A percentile compares a stretch with the other conserved stretches of the same genome.
These are phyloP conservation scores for Termitomyces sp. DNA, from an alignment of 768 basidiomycete genomes.

Conservation along the genomic window DNA sequence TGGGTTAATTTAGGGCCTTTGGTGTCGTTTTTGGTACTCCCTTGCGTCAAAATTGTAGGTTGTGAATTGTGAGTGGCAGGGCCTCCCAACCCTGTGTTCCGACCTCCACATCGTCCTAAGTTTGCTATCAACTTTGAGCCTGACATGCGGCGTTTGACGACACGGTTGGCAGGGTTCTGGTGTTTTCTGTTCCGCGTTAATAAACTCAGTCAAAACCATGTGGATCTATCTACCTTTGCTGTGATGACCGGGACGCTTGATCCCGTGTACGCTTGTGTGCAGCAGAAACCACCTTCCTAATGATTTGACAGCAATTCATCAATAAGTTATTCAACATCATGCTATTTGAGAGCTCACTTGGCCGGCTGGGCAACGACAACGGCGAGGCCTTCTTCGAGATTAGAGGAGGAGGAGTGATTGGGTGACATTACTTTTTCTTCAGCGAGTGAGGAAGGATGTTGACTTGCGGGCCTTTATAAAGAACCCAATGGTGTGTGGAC, in stretches of 20 bases:
- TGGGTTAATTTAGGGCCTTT: too few relatives aligned
- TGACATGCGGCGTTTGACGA: too few relatives aligned
- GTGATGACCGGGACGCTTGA: neutral
- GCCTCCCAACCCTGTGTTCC: too few relatives aligned
- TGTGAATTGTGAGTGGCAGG: too few relatives aligned
- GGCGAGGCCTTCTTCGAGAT: neutral
- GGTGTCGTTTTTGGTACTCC: too few relatives aligned
- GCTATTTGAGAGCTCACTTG: neutral
- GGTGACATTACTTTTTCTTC: neutral
- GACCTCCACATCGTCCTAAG: too few relatives aligned
- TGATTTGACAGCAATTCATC: neutral
- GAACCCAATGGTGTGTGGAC: neutral
- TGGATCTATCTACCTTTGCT: neutral
- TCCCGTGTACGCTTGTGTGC: too few relatives aligned
- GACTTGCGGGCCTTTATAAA: neutral
- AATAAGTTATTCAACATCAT: neutral
- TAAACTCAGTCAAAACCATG: neutral
- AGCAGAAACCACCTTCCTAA: neutral
- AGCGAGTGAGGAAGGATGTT: neutral
- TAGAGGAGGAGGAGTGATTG: neutral
- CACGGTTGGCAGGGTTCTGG: too few relatives aligned
- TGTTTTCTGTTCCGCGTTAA: too few relatives aligned
- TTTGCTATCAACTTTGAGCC: too few relatives aligned
- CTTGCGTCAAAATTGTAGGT: too few relatives aligned
- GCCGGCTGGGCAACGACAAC: neutral